phyloP scores from a whole-genome alignment of 2,329 filamentous ascomycete genomes.

The Colletotrichum sp. region DNA sequence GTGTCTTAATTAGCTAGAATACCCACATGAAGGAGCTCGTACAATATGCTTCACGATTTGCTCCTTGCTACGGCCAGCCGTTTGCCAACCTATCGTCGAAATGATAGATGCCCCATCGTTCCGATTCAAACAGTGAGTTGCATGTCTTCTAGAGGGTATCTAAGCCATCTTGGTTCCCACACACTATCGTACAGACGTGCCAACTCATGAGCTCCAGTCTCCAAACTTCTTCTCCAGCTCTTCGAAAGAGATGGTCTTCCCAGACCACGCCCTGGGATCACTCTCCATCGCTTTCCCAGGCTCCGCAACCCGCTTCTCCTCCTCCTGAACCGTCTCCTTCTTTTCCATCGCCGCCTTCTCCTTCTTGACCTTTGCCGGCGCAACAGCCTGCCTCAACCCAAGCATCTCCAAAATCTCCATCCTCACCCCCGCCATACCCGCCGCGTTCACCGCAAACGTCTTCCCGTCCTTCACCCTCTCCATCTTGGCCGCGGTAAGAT shows the following conservation, averaged over 20 bases:
- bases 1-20: neutral
- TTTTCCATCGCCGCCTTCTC: neutral
- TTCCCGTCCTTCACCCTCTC: slow-evolving; percentile 30
- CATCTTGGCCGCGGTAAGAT: slow-evolving; percentile 44
- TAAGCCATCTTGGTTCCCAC: neutral
- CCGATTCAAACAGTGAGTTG: neutral
- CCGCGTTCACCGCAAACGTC: slow-evolving; percentile 26
- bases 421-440: slow-evolving; percentile 44
- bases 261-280: slow-evolving; percentile 28
- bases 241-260: slow-evolving; percentile 40
- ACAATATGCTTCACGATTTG: neutral
- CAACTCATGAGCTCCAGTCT: neutral
- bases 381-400: slow-evolving; percentile 30
- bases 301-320: neutral
- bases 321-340: too few species aligned
- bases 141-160: slow-evolving; percentile 11
- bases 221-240: slow-evolving; percentile 30
- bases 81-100: neutral
- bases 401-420: slow-evolving; percentile 46
- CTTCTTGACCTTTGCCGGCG: neutral
- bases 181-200: slow-evolving; percentile 2
- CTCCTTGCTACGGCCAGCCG: neutral
- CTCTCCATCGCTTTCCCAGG: slow-evolving; percentile 14
- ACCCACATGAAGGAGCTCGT: slow-evolving; percentile 7
- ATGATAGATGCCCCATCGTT: neutral